Base-by-base conservation (phyloP, 192 early-diverging fungal species). In the Coemansia sp. region DNA sequence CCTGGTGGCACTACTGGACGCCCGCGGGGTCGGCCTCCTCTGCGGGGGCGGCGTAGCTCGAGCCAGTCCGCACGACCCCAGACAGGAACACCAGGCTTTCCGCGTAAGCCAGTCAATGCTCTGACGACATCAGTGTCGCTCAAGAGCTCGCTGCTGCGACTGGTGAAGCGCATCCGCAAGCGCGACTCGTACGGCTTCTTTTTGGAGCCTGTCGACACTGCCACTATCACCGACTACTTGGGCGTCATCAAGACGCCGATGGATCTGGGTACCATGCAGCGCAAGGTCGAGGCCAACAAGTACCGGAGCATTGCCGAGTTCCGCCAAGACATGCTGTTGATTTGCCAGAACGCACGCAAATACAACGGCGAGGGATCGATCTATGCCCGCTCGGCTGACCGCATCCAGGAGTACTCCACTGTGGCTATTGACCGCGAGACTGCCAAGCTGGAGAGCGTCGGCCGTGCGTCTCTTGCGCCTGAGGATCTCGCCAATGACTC, bases 181-280 rank as follows among this genome's bases (percentile, higher is more conserved):
- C 89, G 87, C 62, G 96, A 97, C 75, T 86, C 82, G 0, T 97
- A 97, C 79, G 93, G 90, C 1, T 92, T 96, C 67, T 98, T 98
- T 66, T 72, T 91, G 6, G 88, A 91, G 47, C 96, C 96, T 0
- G 96, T 98, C 3, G 91, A 96, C 71, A 90, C 91, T 13, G 70
- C 59, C 1, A 66, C 88, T 1, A 91, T 96, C 10, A 74, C 90
- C 0, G 96, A 98, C 66, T 98, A 98, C 77, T 76, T 91, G 7
- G 82, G 74, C 7, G 88, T 96, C 2, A 91, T 98, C 62, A 90
- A 88, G 49, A 69, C 86, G 12, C 95, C 96, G 10, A 98, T 97
- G 96, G 96, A 97, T 67, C 87, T 97, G 67, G 91, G 91, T 11
- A 96, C 95, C 5, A 96, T 98, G 91, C 83, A 87, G 65, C 71